Base-by-base conservation (phyloP, 345 rosid species). In the Clarkia xantiana region DNA sequence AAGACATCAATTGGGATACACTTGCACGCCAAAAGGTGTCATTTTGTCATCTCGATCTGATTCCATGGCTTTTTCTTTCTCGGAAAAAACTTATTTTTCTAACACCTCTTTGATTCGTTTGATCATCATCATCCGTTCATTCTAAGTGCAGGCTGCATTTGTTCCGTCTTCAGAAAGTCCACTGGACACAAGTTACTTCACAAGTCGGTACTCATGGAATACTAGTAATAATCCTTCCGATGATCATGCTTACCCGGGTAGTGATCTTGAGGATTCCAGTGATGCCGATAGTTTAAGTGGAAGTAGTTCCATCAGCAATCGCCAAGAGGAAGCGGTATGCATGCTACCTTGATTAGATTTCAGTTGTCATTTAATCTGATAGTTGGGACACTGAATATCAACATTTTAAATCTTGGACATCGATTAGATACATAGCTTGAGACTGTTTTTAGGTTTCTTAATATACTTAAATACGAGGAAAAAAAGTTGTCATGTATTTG, bases 81-180 rank as follows among this genome's bases (percentile, higher is more conserved):
- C 8, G 9, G 4, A 29, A 5, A 5, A 3, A 29, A 29, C 36
- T 29, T 29, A 7, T 23, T 23, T 3, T 23, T 29, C 36, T 29
- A 29, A 29, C 36, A 7, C 36, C 5, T 29, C 36, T 29, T 29
- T 29, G 36, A 29, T 29, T 29, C 9, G 8, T 29, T 29, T 29
- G 36, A 29, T 29, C 36, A 29, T 29, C 36, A 29, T 60, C 52
- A 42, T 22, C 25, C n/a, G 0, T 8, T 18, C 18, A 23, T 40
- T 43, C 18, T 54, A 44, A 29, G 36, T 49, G 45, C 67, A 93
- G 97, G 95, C 99, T 60, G 94, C 97, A 56, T 93, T 93, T 71
- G 91, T 93, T 54, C 99, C 99, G n/a, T 54, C 76, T 54, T 84
- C 99, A 46, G 95, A 93, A 62, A 93, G 97, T 66, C 94, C 86